Evolutionary conservation across 202 grass and related monocot species (phyloP).

Genomic region (Saccharum hybrid): DNA sequence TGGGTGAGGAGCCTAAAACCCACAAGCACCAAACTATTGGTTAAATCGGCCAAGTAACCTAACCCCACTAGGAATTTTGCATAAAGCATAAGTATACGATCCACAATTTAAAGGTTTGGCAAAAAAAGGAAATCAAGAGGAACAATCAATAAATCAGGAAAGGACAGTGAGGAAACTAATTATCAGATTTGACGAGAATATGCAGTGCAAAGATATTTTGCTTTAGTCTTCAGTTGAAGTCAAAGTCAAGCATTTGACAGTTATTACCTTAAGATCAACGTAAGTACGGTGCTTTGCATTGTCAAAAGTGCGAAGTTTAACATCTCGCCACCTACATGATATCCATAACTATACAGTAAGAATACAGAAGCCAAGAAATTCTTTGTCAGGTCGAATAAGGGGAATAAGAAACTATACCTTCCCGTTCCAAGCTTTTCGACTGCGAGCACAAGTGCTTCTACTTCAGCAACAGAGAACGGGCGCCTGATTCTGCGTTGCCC

Average conservation of each 20-base stretch:
- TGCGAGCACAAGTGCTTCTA: constrained; percentile 92
- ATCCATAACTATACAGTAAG: constrained; percentile 46
- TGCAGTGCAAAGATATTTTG: constrained; percentile 31
- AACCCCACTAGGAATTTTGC: background rate
- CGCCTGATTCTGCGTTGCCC: constrained; percentile 86
- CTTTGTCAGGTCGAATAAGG: constrained; percentile 31
- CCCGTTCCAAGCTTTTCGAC: constrained; percentile 99
- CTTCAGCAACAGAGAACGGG: constrained; percentile 93
- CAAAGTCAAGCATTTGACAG: constrained; percentile 34
- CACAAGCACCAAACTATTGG: constrained; percentile 46
- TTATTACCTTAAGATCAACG: constrained; percentile 96
- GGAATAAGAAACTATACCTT: constrained; percentile 68
- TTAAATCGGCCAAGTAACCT: constrained; percentile 37
- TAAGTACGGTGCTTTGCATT: constrained; percentile 94
- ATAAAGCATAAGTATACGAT: background rate
- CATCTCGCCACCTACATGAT: constrained; percentile 86
- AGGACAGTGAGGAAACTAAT: constrained; percentile 3
- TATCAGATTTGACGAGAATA: constrained; percentile 19
- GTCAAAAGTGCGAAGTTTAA: constrained; percentile 92
- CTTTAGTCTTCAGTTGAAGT: constrained; percentile 23
- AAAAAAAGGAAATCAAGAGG: constrained; percentile 11
- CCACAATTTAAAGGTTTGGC: background rate
- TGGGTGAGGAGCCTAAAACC: constrained; percentile 49
- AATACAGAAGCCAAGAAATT: constrained; percentile 25
- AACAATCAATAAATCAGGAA: constrained; percentile 7